These are phyloP conservation scores for Coemansia umbellata DNA, from an alignment of 192 early-diverging fungal species.

Conservation along the genomic window DNA sequence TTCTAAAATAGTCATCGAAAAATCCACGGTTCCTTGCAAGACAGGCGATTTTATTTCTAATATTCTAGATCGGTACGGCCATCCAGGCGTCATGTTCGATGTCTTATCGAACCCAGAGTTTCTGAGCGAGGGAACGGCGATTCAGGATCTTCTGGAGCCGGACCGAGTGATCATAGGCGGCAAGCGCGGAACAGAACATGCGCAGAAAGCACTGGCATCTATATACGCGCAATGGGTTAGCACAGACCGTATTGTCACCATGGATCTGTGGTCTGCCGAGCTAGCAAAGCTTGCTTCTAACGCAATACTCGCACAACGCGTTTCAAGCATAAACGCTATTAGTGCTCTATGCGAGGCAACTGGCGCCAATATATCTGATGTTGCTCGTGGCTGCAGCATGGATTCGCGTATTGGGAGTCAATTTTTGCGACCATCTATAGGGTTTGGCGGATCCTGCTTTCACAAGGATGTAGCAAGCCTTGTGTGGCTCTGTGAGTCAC, in stretches of 20 bases:
- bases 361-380: slow-evolving; percentile 86
- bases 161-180: slow-evolving; percentile 90
- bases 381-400: slow-evolving; percentile 83
- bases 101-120: slow-evolving; percentile 96
- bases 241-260: slow-evolving; percentile 78
- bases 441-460: slow-evolving; percentile 94
- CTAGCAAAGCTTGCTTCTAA: slow-evolving; percentile 91
- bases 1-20: slow-evolving; percentile 90
- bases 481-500: slow-evolving; percentile 79
- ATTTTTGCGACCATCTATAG: slow-evolving; percentile 88
- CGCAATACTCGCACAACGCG: slow-evolving; percentile 90
- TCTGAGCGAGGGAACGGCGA: slow-evolving; percentile 89
- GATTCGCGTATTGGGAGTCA: slow-evolving; percentile 84
- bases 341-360: slow-evolving; percentile 90
- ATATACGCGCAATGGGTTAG: slow-evolving; percentile 91
- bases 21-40: slow-evolving; percentile 92
- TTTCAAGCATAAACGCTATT: slow-evolving; percentile 87
- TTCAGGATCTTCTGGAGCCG: slow-evolving; percentile 75
- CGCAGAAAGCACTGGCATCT: slow-evolving; percentile 69
- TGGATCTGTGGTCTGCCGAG: slow-evolving; percentile 92
- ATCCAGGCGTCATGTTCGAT: slow-evolving; percentile 65
- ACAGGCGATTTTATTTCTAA: slow-evolving; percentile 81
- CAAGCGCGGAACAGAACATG: slow-evolving; percentile 68
- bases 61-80: slow-evolving; percentile 71
- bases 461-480: slow-evolving; percentile 93